phyloP scores from a whole-genome alignment of 2,329 filamentous ascomycete genomes.

The Zymoseptoria pseudotritici region DNA sequence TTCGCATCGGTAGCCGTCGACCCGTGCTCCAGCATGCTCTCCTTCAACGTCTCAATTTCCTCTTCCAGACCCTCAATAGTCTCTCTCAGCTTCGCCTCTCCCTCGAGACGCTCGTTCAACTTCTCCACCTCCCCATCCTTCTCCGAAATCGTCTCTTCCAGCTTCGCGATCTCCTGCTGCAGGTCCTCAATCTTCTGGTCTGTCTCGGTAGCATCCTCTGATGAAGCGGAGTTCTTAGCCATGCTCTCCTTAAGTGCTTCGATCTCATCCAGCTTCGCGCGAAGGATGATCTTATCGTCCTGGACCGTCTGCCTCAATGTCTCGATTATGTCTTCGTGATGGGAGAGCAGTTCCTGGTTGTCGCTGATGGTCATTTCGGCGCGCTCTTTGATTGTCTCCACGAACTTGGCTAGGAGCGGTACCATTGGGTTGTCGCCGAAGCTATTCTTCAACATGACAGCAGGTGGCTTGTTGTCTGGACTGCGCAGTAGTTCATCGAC shows the following conservation, averaged over 20 bases:
- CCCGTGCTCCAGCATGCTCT: conserved; percentile 22
- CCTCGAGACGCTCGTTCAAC: conserved; percentile 18
- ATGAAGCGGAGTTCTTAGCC: conserved; percentile 51
- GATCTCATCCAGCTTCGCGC: conserved; percentile 82
- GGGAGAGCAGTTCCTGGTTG: conserved; percentile 11
- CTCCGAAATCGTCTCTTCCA: conserved; percentile 31
- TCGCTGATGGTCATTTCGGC: conserved; percentile 13
- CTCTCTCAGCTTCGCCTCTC: conserved; percentile 20
- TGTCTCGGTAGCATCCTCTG: conserved; percentile 46
- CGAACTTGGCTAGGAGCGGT: conserved; percentile 10
- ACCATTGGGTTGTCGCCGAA: conserved; percentile 17
- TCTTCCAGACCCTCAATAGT: conserved; percentile 20
- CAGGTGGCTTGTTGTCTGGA: conserved; percentile 7
- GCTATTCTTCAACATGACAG: conserved; percentile 10
- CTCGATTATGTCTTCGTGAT: conserved; percentile 23
- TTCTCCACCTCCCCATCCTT: conserved; percentile 20
- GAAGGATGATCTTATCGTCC: conserved; percentile 60
- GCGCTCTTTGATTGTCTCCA: conserved; percentile 12
- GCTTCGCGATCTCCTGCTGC: conserved; percentile 51
- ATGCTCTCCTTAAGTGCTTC: conserved; percentile 76
- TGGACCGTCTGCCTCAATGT: conserved; percentile 68
- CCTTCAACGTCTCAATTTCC: conserved; percentile 19
- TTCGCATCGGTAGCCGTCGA: conserved; percentile 25
- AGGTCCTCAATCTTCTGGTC: conserved; percentile 60
- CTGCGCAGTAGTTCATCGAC: conserved; percentile 16